Conservation (phyloP, 1,139 yeast genomes). For the Yamadazyma triangularis region DNA sequence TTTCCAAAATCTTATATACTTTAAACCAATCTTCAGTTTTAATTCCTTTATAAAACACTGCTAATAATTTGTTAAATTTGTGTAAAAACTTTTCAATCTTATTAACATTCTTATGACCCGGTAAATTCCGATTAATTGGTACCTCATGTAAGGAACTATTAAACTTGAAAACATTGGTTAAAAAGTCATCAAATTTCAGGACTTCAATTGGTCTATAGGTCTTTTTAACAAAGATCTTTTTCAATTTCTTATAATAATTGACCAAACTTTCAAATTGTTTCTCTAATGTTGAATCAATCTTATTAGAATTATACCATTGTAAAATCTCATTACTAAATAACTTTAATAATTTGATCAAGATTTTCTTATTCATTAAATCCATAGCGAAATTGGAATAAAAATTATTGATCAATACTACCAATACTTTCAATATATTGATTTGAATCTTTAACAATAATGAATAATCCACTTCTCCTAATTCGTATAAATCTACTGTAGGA, state of each 20-base stretch:
- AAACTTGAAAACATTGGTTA: conserved; percentile 37
- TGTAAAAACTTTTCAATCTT: conserved; percentile 57
- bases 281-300: conserved; percentile 38
- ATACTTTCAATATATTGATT: conserved; percentile 74
- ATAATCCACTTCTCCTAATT: conserved; percentile 47
- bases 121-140: conserved; percentile 45
- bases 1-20: conserved; percentile 69
- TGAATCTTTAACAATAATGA: conserved; percentile 67
- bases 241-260: conserved; percentile 59
- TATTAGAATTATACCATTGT: conserved; percentile 64
- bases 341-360: conserved; percentile 64
- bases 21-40: conserved; percentile 76
- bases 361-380: conserved; percentile 56
- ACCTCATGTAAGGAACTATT: conserved; percentile 42
- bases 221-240: conserved; percentile 72
- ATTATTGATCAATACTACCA: conserved; percentile 65
- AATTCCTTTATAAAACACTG: conserved; percentile 56
- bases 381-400: conserved; percentile 75
- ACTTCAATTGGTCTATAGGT: conserved; percentile 63
- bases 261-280: conserved; percentile 48
- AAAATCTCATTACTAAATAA: conserved; percentile 63
- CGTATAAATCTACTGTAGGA: conserved; percentile 29
- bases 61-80: conserved; percentile 59
- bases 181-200: conserved; percentile 36
- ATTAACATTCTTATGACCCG: conserved; percentile 40